Conservation (phyloP, 345 rosid species). For the Citrus australasica region DNA sequence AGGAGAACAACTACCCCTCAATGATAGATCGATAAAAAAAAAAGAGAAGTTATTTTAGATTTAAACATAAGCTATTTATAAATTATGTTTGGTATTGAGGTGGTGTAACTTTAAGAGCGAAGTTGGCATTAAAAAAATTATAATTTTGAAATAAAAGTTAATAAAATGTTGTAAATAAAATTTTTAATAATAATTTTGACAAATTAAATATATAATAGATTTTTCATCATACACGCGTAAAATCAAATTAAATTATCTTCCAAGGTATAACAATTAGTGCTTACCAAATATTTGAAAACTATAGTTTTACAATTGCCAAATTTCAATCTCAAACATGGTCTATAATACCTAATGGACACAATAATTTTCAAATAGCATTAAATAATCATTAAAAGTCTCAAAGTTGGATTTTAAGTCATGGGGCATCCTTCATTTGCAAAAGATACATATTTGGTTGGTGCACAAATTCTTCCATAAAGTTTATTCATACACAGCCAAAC, state of each 20-base stretch:
- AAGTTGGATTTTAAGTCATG: not conserved
- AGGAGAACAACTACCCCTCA: not conserved
- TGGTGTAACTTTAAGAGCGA: too few relatives aligned
- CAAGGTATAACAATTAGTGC: too few relatives aligned
- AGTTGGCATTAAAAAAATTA: not conserved
- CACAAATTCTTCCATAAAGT: not conserved
- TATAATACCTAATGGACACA: not conserved
- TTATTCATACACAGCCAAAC: not conserved
- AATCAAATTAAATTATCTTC: too few relatives aligned
- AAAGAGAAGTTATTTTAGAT: not conserved
- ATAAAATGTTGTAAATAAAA: not conserved
- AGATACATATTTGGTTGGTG: not conserved
- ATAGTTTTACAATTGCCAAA: too few relatives aligned
- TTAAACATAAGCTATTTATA: not conserved
- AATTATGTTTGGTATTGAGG: too few relatives aligned
- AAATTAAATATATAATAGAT: too few relatives aligned
- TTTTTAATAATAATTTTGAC: too few relatives aligned
- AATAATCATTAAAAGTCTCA: not conserved
- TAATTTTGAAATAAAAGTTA: too few relatives aligned
- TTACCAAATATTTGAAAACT: too few relatives aligned
- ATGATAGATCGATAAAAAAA: not conserved
- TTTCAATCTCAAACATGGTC: too few relatives aligned
- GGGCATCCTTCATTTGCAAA: not conserved
- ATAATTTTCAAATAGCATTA: not conserved
- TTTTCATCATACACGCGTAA: too few relatives aligned